Evolutionary conservation across 805 yeast species (phyloP).

Genomic region (Kodamaea restingae): DNA sequence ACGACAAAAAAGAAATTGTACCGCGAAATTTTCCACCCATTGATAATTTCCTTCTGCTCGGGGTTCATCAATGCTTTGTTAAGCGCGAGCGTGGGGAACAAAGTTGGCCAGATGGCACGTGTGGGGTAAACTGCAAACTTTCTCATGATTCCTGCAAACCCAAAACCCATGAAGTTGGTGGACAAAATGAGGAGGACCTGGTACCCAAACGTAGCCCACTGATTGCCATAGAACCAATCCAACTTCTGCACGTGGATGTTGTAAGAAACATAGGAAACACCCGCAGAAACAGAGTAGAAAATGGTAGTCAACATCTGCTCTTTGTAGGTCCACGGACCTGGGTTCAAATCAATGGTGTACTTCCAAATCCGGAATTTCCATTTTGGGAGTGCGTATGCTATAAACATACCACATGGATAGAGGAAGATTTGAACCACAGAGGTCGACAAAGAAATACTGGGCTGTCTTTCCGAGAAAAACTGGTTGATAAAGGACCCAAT

Average conservation of each 20-base stretch:
- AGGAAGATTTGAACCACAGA: constrained; percentile 45
- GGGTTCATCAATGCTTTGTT: constrained; percentile 23
- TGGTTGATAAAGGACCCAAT: constrained; percentile 54
- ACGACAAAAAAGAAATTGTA: constrained; percentile 18
- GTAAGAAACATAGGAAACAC: constrained; percentile 19
- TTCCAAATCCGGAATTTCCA: constrained; percentile 25
- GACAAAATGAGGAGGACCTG: constrained; percentile 20
- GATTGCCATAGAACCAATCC: constrained; percentile 17
- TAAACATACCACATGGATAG: constrained; percentile 42
- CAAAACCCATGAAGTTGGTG: constrained; percentile 28
- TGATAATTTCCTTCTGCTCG: constrained; percentile 24
- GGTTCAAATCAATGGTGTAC: constrained; percentile 43
- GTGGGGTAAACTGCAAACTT: constrained; percentile 46
- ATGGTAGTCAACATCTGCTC: constrained; percentile 64
- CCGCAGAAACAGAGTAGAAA: constrained; percentile 33
- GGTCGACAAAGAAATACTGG: constrained; percentile 40
- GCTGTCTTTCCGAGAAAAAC: constrained; percentile 53
- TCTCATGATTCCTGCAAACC: constrained; percentile 27
- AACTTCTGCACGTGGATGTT: constrained; percentile 13
- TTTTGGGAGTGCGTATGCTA: constrained; percentile 34
- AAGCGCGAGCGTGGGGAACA: constrained; percentile 29
- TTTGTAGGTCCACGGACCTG: constrained; percentile 62
- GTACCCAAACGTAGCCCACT: constrained; percentile 29
- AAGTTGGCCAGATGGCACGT: constrained; percentile 50
- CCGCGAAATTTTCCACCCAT: constrained; percentile 31